Percentiles rank a stretch among this genome's conserved stretches.
phyloP scores from a whole-genome alignment of 2,329 filamentous ascomycete genomes.

The Cladosporium sp. region DNA sequence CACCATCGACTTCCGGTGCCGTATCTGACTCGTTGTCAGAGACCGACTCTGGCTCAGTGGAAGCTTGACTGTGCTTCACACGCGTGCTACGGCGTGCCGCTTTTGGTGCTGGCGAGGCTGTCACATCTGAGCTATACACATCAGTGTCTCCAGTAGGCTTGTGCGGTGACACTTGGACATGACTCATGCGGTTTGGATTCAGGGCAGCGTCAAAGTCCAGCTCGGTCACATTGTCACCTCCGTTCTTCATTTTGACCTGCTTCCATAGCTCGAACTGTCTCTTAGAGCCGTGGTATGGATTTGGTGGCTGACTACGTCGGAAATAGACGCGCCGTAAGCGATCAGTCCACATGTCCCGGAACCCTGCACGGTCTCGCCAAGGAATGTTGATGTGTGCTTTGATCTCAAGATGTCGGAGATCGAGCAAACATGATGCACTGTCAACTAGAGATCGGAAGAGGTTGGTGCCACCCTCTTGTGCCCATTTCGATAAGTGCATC shows the following conservation, averaged over 20 bases:
- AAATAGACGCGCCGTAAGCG: constrained; percentile 65
- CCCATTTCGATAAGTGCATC: constrained; percentile 71
- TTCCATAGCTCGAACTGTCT: constrained; percentile 42
- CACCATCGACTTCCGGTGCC: constrained; percentile 34
- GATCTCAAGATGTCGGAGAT: constrained; percentile 67
- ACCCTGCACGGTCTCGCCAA: constrained; percentile 77
- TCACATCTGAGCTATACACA: constrained; percentile 19
- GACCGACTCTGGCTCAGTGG: constrained; percentile 15
- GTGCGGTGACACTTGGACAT: constrained; percentile 25
- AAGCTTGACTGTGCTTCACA: constrained; percentile 21
- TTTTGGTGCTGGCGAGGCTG: constrained; percentile 11
- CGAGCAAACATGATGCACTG: constrained; percentile 60
- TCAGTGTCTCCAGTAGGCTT: constrained; percentile 24
- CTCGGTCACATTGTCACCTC: constrained; percentile 9
- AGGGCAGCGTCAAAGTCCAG: constrained; percentile 14
- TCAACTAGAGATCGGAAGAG: constrained; percentile 78
- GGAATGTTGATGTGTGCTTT: constrained; percentile 72
- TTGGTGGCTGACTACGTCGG: constrained; percentile 44
- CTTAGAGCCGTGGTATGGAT: constrained; percentile 38
- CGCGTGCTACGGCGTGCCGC: constrained; percentile 28
- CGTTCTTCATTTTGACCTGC: constrained; percentile 16
- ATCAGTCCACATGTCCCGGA: constrained; percentile 74
- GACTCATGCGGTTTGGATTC: constrained; percentile 18
- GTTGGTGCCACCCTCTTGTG: constrained; percentile 62
- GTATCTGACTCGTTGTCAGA: constrained; percentile 26